Percentiles rank a stretch among this genome's conserved stretches.
phyloP scores from a whole-genome alignment of 2,329 filamentous ascomycete species.

The Ophiostoma ips region DNA sequence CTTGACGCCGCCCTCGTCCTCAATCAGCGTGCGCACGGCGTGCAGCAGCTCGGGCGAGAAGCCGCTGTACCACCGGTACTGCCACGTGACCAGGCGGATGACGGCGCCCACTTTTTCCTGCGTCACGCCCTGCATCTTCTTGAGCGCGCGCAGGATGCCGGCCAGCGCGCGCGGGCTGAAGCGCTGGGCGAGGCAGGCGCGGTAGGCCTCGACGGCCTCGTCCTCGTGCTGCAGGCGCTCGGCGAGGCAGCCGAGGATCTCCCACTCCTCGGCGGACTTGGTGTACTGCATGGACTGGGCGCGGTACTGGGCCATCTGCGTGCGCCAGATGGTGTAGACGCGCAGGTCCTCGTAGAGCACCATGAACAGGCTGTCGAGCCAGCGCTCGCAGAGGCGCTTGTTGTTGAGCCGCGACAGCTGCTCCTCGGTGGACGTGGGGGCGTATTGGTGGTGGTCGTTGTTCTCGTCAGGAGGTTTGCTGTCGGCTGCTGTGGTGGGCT shows the following conservation, averaged over 20 bases:
- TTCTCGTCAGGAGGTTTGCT: slow-evolving; percentile 20
- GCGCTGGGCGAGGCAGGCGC: slow-evolving; percentile 69
- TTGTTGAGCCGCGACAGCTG: slow-evolving; percentile 87
- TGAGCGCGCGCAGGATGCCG: slow-evolving; percentile 68
- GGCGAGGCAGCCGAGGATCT: slow-evolving; percentile 85
- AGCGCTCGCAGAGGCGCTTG: slow-evolving; percentile 91
- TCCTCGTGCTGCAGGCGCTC: slow-evolving; percentile 85
- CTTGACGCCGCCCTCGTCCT: slow-evolving; percentile 95
- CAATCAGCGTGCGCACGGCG: slow-evolving; percentile 81
- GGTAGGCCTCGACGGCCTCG: slow-evolving; percentile 86
- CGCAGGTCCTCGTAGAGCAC: slow-evolving; percentile 94
- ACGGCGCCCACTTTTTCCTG: slow-evolving; percentile 71
- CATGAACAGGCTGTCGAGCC: slow-evolving; percentile 99
- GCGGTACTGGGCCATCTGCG: slow-evolving; percentile 89
- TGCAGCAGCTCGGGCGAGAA: slow-evolving; percentile 87
- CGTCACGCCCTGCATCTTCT: slow-evolving; percentile 26
- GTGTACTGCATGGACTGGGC: slow-evolving; percentile 92
- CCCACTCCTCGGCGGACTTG: slow-evolving; percentile 95
- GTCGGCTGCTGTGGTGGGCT: slow-evolving; percentile 66
- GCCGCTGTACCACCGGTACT: slow-evolving; percentile 98
- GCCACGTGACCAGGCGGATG: slow-evolving; percentile 89
- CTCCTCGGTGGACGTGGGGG: slow-evolving; percentile 38
- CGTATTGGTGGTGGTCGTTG: too few relatives aligned
- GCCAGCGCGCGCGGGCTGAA: slow-evolving; percentile 89
- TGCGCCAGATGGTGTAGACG: slow-evolving; percentile 98